Evolutionary conservation across 176 grass and related monocot species (phyloP).

Genomic region (Alopecurus myosuroides): DNA sequence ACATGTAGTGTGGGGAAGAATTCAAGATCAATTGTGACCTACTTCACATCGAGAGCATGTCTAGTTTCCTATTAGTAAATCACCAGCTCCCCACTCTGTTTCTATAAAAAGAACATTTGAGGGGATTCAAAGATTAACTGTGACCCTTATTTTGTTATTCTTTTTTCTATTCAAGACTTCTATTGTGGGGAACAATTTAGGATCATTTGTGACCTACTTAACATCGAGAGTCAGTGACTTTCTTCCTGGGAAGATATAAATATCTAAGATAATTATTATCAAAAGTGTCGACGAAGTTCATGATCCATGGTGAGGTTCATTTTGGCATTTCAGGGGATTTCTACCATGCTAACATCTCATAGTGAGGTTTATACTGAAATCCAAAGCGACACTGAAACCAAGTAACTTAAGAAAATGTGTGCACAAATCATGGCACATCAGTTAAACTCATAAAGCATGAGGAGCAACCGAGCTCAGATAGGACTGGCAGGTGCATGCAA

Average conservation of each 20-base stretch:
- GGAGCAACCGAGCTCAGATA: background rate
- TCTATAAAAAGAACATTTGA: background rate
- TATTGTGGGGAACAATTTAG: background rate
- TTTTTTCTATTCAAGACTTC: background rate
- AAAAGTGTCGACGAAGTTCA: background rate
- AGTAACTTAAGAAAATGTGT: background rate
- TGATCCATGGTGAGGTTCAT: background rate
- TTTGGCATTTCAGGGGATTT: background rate
- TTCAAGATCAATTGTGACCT: background rate
- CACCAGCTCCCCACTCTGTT: background rate
- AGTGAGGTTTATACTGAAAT: background rate
- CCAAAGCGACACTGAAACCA: background rate
- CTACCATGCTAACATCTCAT: background rate
- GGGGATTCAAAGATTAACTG: too few relatives aligned
- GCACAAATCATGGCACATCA: background rate
- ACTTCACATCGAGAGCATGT: background rate
- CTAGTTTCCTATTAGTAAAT: background rate
- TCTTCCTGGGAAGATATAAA: background rate
- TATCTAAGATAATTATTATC: background rate
- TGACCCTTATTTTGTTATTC: background rate
- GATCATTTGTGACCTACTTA: background rate
- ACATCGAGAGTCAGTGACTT: background rate
- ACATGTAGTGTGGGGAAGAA: background rate
- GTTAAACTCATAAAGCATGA: background rate
- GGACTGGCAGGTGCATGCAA: background rate